phyloP scores from a whole-genome alignment of 2,329 filamentous ascomycete species.

The Metarhizium humberi region DNA sequence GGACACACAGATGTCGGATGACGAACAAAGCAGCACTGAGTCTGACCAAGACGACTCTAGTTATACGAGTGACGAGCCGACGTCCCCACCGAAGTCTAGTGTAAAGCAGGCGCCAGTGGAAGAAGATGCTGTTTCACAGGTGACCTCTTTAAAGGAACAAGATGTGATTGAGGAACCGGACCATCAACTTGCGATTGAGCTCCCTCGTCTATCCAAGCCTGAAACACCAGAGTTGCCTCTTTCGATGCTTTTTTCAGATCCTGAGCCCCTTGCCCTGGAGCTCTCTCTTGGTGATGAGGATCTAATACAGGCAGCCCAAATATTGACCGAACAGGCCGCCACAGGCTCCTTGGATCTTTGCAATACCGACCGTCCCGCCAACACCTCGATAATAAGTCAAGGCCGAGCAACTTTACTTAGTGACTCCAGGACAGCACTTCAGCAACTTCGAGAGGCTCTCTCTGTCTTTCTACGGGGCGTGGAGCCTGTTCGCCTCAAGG shows the following conservation, averaged over 20 bases:
- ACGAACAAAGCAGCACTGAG: slow-evolving; percentile 39
- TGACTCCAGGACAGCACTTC: slow-evolving; percentile 37
- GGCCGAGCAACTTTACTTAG: slow-evolving; percentile 32
- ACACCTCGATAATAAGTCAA: slow-evolving; percentile 18
- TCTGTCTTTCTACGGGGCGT: slow-evolving; percentile 33
- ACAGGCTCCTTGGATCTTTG: slow-evolving; percentile 36
- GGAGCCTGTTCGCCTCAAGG: slow-evolving; percentile 31
- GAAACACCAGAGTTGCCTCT: slow-evolving; percentile 41
- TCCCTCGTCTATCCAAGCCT: slow-evolving; percentile 38
- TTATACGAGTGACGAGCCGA: slow-evolving; percentile 37
- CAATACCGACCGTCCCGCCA: slow-evolving; percentile 13
- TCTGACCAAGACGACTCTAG: slow-evolving; percentile 49
- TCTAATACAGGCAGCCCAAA: slow-evolving; percentile 57
- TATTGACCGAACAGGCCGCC: slow-evolving; percentile 61
- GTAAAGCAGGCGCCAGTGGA: slow-evolving; percentile 31
- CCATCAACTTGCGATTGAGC: slow-evolving; percentile 37
- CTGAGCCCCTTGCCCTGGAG: slow-evolving; percentile 41
- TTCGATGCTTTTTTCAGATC: slow-evolving; percentile 47
- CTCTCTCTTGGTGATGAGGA: slow-evolving; percentile 45
- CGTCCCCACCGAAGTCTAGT: slow-evolving; percentile 40
- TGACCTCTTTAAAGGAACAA: slow-evolving; percentile 39
- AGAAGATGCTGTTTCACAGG: slow-evolving; percentile 45
- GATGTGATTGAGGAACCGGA: slow-evolving; percentile 37
- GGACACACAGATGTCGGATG: slow-evolving; percentile 30
- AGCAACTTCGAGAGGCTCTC: slow-evolving; percentile 34